Evolutionary conservation across 176 grass and related monocot genomes (phyloP), one percentile per base, ranked within the genome.

Genomic region (Elymus sibiricus): DNA sequence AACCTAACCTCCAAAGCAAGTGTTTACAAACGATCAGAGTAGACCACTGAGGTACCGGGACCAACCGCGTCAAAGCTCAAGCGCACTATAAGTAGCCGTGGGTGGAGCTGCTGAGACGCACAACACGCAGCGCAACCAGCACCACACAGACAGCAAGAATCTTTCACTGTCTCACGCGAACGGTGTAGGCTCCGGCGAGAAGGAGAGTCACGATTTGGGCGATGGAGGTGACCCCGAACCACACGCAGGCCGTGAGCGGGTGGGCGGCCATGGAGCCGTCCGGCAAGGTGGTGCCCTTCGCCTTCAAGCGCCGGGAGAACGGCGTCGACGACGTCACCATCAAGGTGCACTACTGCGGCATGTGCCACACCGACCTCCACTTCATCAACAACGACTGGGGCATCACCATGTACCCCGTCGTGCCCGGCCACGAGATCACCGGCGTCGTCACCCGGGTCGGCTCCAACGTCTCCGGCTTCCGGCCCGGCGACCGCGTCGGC

Each of bases 321-420:
- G 91, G 92, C 42, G 66, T 29, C 1, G 94, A 97, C 42, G 94
- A 97, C 61, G 94, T 97, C 47, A 89, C 67, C 2, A 92, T 97
- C 53, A 97, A 90, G 86, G 78, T 97, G 31, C 62, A 90, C 29
- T 94, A 84, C 79, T 97, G 92, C 74, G 94, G 94, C 14, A 92
- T 97, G 88, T 97, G 94, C 92, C 94, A 94, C 86, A 94, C 90
- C 1, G 94, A 97, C 86, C 87, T 97, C 17, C 94, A 97, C 77
- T 80, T 89, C 77, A 77, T 94, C 55, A 74, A 74, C 4, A 92
- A 97, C 70, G 94, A 97, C 76, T 97, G 94, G 94, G 94, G 94
- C 49, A 94, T 94, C 83, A 94, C 92, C 76, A 90, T 89, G 85
- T 97, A 90, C 79, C 94, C 92, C 0, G 4, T 97, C 2, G 94